Percentiles rank a stretch among this genome's conserved stretches.
Conservation (phyloP, 2,329 filamentous ascomycete species). For the Sclerotiophoma versabilis region DNA sequence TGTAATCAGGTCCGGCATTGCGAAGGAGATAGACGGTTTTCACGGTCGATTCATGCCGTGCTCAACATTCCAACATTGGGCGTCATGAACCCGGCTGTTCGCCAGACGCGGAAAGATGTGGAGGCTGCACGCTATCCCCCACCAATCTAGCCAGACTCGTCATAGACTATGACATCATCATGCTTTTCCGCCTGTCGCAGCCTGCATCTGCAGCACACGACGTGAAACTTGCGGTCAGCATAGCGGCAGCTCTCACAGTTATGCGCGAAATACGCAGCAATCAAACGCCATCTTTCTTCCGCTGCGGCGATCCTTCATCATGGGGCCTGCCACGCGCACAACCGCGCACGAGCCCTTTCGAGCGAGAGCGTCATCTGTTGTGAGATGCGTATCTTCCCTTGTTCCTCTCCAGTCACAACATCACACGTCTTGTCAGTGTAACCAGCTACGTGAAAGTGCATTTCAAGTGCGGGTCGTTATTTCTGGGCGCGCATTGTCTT, state of each 20-base stretch:
- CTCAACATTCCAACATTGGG: neutral
- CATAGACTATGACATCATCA: conserved; percentile 3
- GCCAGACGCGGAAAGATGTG: conserved; percentile 1
- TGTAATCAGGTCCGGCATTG: neutral
- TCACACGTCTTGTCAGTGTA: conserved; percentile 16
- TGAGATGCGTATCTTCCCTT: conserved; percentile 1
- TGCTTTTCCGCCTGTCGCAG: neutral
- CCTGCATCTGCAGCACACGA: conserved; percentile 10
- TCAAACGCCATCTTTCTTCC: conserved; percentile 20
- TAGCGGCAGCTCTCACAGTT: conserved; percentile 13
- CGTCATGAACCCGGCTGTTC: neutral
- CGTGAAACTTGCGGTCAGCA: conserved; percentile 26
- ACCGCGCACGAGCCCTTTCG: conserved; percentile 8
- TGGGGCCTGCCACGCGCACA: conserved; percentile 9
- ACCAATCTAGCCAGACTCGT: neutral
- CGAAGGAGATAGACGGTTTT: no score
- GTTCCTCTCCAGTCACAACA: conserved; percentile 13
- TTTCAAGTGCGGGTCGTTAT: conserved; percentile 8
- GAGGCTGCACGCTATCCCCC: conserved; percentile 3
- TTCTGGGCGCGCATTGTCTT: neutral
- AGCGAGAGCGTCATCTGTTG: conserved; percentile 28
- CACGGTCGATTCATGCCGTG: neutral
- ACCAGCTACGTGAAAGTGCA: conserved; percentile 13
- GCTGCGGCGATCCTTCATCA: conserved; percentile 25
- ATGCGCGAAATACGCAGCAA: conserved; percentile 27